Percentiles rank a stretch among this genome's conserved stretches.
These are phyloP conservation scores for Nicotiana sylvestris DNA, from an alignment of 257 asterid species.

Conservation along the genomic window DNA sequence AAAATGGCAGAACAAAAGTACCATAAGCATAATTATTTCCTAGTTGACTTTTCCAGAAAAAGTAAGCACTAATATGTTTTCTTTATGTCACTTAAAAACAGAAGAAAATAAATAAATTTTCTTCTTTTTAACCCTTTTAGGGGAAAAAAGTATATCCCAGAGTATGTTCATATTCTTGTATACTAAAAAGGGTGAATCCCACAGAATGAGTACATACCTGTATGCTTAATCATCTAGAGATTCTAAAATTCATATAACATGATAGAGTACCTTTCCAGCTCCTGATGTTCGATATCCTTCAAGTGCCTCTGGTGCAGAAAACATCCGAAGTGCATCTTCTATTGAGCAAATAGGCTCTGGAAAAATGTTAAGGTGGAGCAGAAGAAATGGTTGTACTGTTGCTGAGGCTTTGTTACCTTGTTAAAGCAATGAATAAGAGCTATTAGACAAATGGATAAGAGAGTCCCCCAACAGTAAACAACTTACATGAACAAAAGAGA, in stretches of 20 bases:
- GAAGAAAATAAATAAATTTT: neutral
- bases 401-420: slow-evolving; percentile 73
- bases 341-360: slow-evolving; percentile 61
- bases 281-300: slow-evolving; percentile 66
- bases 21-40: slow-evolving; percentile 1
- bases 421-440: slow-evolving; percentile 14
- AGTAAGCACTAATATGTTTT: neutral
- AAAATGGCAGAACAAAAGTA: neutral
- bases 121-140: neutral
- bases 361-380: slow-evolving; percentile 75
- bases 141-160: neutral
- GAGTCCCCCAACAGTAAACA: neutral
- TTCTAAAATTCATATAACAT: neutral
- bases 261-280: slow-evolving; percentile 52
- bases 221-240: neutral
- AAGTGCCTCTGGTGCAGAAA: slow-evolving; percentile 78
- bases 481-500: neutral
- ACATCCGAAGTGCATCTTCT: slow-evolving; percentile 70
- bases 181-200: neutral
- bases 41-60: neutral
- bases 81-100: neutral
- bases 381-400: slow-evolving; percentile 77
- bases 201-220: neutral
- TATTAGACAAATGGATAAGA: neutral
- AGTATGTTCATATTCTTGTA: neutral